These are phyloP conservation scores for Dioscorea dumetorum DNA, from an alignment of 106 monocot genomes.

Conservation along the genomic window DNA sequence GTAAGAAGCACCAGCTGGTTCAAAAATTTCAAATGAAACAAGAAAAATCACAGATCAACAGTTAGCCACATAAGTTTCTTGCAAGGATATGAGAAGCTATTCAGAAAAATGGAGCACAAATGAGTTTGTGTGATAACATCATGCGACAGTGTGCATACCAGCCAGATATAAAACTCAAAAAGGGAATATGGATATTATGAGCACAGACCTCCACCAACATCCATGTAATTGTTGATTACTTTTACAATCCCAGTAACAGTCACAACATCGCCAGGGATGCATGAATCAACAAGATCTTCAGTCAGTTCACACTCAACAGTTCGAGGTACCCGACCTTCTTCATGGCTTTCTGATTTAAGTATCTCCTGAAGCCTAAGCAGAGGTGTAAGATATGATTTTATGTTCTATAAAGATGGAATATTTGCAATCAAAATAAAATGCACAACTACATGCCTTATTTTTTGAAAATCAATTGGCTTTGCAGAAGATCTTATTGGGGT, in stretches of 20 bases:
- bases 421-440: neutral
- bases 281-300: constrained; percentile 96
- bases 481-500: constrained; percentile 74
- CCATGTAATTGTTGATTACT: constrained; percentile 98
- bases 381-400: neutral
- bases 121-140: too few species aligned
- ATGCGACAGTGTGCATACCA: too few species aligned
- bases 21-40: too few species aligned
- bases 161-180: neutral
- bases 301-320: constrained; percentile 96
- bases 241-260: constrained; percentile 88
- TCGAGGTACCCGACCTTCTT: constrained; percentile 95
- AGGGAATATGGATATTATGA: neutral
- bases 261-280: constrained; percentile 96
- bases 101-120: too few species aligned
- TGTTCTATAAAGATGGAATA: neutral
- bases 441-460: constrained; percentile 58
- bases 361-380: constrained; percentile 72
- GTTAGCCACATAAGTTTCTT: too few species aligned
- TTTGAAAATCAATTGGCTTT: constrained; percentile 90
- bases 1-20: too few species aligned
- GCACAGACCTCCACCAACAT: constrained; percentile 81
- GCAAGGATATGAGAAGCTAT: too few species aligned
- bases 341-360: constrained; percentile 64
- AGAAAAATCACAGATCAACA: too few species aligned